phyloP scores from a whole-genome alignment of 2,329 filamentous ascomycete genomes.

The Clarireedia hainanense region DNA sequence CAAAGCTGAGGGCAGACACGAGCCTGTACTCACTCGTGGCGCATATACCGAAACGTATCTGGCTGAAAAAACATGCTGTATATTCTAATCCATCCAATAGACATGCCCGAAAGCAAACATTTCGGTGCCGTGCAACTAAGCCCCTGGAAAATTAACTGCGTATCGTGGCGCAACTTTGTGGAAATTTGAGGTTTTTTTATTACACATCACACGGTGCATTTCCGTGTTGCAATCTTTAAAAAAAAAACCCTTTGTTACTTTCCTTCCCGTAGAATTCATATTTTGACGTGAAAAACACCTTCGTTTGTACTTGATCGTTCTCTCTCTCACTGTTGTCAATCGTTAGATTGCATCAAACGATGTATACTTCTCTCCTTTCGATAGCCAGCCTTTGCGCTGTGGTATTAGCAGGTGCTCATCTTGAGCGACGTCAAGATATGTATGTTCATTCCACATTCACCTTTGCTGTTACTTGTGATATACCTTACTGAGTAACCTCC shows the following conservation, averaged over 20 bases:
- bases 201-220: background rate
- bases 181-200: background rate
- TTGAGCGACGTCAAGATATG: background rate
- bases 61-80: no score
- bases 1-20: no score
- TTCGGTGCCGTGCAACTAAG: background rate
- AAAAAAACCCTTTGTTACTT: background rate
- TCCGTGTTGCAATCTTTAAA: no score
- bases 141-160: background rate
- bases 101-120: background rate
- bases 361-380: constrained; percentile 5
- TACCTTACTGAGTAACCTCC: background rate
- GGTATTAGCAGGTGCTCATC: background rate
- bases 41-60: no score
- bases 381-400: constrained; percentile 1
- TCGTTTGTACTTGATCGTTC: background rate
- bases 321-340: background rate
- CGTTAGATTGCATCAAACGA: background rate
- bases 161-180: background rate
- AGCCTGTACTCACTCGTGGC: no score
- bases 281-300: background rate
- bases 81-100: no score
- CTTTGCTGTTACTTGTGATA: no score
- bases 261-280: background rate
- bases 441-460: background rate